Evolutionary conservation across 176 grass and related monocot species (phyloP), one percentile per base, ranked within the genome.

Genomic region (Carex pumila): DNA sequence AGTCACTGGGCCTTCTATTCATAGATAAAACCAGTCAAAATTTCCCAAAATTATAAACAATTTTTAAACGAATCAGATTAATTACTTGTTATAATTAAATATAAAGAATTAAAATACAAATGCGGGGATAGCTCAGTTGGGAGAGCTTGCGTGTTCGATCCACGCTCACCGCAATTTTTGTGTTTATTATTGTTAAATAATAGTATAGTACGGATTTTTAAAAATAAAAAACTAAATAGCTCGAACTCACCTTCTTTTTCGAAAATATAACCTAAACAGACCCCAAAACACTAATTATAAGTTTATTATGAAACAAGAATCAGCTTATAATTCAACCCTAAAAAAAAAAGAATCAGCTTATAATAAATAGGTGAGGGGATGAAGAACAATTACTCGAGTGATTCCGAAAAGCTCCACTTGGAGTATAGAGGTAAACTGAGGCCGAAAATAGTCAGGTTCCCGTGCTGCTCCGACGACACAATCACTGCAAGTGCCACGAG

Each of bases 91-190:
- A 37, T 39, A 39, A 5, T 39, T 6, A 39, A 39, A 5, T 39
- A 39, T 39, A 39, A 39, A 39, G 5, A 39, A 5, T 39, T 39
- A 39, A 0, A 5, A 39, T 0, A 39, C 37, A 39, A 39, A 39
- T 39, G 87, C 92, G 86, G 89, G 93, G 92, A 95, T 98, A 93
- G 93, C 93, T 95, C 93, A 92, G 91, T 92, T 99, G 93, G 96
- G 91, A 95, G 91, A 93, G 89, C 91, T 93, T 91, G 93, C 87
- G 92, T 94, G 90, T 97, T 92, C 86, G 86, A 92, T 97, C 92
- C 88, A 91, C 85, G 87, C 85, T 94, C 92, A 94, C 88, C 87
- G 88, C 88, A 84, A 39, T 39, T 39, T 39, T 39, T 39, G 4
- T 39, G 5, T 39, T 39, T 39, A 5, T 39, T 39, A 3, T 36